phyloP scores from a whole-genome alignment of 225 moss, liverwort and hornwort genomes.

The Physcomitrellopsis africana region DNA sequence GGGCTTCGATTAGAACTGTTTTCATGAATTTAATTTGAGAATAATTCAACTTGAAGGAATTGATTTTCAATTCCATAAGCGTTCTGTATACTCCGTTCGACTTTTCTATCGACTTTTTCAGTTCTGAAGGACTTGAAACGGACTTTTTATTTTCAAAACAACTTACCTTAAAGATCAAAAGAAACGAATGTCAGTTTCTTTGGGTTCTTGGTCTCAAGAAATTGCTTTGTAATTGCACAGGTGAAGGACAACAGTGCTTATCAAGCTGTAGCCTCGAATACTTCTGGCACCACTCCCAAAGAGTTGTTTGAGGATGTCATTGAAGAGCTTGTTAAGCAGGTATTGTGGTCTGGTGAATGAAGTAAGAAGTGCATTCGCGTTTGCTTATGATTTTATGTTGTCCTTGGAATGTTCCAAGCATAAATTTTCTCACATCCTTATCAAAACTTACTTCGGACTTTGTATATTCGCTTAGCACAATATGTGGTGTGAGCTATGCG shows the following conservation, averaged over 20 bases:
- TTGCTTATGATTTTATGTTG: neutral
- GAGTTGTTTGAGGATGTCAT: conserved; percentile 95
- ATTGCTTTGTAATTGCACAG: conserved; percentile 41
- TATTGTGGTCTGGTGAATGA: conserved; percentile 1
- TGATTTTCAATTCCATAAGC: neutral
- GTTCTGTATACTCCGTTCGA: neutral
- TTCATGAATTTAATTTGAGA: conserved; percentile 1
- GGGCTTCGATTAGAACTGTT: neutral
- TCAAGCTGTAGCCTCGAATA: conserved; percentile 87
- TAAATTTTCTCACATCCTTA: neutral
- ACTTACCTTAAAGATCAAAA: no score
- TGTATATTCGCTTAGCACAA: no score
- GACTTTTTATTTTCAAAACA: neutral
- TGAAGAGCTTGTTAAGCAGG: conserved; percentile 97
- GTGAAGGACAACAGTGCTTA: conserved; percentile 86
- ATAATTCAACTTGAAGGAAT: neutral
- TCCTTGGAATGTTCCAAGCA: no score
- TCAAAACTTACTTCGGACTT: neutral
- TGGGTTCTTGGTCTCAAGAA: conserved; percentile 17
- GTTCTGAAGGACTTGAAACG: neutral
- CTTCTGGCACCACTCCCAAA: conserved; percentile 95
- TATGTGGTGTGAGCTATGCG: neutral
- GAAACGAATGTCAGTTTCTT: neutral
- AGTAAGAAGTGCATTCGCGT: neutral
- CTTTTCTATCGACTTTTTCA: neutral